These are phyloP conservation scores for Warburgia ugandensis DNA, from an alignment of 164 flowering plant genomes.

Conservation along the genomic window DNA sequence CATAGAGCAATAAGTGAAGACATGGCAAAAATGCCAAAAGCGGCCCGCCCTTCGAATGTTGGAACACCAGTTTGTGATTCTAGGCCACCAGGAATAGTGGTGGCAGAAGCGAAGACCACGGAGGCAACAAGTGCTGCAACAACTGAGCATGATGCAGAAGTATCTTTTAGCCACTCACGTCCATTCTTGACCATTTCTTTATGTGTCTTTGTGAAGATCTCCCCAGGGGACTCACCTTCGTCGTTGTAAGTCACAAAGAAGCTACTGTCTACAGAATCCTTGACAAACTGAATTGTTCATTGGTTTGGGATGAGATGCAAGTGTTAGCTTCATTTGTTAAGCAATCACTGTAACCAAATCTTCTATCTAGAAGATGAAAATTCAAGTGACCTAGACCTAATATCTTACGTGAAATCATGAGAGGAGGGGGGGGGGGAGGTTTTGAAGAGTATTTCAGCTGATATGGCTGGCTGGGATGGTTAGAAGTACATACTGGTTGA, in stretches of 20 bases:
- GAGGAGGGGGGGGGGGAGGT: no score
- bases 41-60: neutral
- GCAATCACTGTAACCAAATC: no score
- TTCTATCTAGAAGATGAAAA: no score
- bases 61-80: neutral
- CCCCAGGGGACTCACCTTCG: neutral
- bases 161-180: neutral
- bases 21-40: neutral
- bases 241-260: neutral
- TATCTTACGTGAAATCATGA: no score
- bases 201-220: slow-evolving; percentile 1
- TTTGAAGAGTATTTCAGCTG: no score
- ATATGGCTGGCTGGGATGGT: no score
- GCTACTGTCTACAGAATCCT: neutral
- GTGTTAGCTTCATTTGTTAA: neutral
- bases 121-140: neutral
- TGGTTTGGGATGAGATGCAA: no score
- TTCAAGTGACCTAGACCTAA: no score
- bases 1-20: neutral
- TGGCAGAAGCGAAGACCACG: neutral
- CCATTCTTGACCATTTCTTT: neutral
- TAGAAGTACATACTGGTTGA: no score
- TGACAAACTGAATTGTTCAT: neutral
- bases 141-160: neutral
- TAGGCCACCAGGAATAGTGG: slow-evolving; percentile 1